A percentile compares a stretch with the other conserved stretches of the same genome.
Evolutionary conservation across 2,329 filamentous ascomycete genomes (phyloP).

Genomic region (Aspergillus pseudoglaucus): DNA sequence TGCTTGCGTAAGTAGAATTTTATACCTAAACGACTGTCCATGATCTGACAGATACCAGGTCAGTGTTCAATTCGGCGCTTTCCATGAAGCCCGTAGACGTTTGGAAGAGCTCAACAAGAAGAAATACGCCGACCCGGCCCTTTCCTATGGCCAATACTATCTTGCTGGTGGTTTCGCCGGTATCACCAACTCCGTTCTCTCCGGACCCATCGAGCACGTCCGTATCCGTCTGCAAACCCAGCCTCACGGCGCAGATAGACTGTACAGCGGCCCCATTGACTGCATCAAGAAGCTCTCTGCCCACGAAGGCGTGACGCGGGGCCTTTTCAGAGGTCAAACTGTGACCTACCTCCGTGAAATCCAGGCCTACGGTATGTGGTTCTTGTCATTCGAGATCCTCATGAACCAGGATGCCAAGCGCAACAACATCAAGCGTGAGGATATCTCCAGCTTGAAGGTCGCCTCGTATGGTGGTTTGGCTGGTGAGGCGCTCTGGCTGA

Average conservation of each 20-base stretch:
- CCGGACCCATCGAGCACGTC: conserved; percentile 91
- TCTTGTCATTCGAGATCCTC: conserved; percentile 87
- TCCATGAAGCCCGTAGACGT: conserved; percentile 82
- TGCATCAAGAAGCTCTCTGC: conserved; percentile 78
- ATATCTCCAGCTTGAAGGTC: conserved; percentile 77
- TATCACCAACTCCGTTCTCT: conserved; percentile 80
- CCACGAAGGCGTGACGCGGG: conserved; percentile 61
- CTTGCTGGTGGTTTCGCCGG: conserved; percentile 86
- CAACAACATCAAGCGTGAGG: conserved; percentile 66
- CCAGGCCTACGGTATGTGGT: conserved; percentile 94
- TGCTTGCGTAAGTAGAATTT: conserved; percentile 61
- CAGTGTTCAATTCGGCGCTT: conserved; percentile 96
- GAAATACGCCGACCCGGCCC: conserved; percentile 38
- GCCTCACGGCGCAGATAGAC: conserved; percentile 70
- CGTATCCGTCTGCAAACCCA: conserved; percentile 94
- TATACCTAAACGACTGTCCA: not conserved
- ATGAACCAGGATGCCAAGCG: conserved; percentile 84
- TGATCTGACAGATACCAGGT: conserved; percentile 33
- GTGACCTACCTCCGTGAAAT: conserved; percentile 86
- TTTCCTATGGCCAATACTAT: conserved; percentile 84
- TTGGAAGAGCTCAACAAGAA: conserved; percentile 69
- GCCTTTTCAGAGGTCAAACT: conserved; percentile 78
- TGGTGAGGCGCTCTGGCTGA: conserved; percentile 88
- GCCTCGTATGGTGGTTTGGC: conserved; percentile 89
- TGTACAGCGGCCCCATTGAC: conserved; percentile 82